Evolutionary conservation across 345 rosid species (phyloP), one percentile per base, ranked within the genome.

Genomic region (Ricinus communis): DNA sequence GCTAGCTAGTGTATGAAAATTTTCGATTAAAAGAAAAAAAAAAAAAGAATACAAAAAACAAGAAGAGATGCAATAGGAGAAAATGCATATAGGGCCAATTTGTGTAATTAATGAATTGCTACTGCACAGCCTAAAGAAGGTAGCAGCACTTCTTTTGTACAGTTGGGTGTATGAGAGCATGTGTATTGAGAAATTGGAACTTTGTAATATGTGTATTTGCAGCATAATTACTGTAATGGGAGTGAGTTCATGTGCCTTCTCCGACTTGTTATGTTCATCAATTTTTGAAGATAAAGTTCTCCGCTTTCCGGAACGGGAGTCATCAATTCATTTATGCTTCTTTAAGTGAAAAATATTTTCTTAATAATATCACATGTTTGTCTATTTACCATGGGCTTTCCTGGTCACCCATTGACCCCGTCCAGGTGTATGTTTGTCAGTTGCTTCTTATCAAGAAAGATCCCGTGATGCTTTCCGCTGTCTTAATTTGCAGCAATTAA

Each of bases 21-120:
- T 68, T 61, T 64, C 30, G 8, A 43, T 2, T 15, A 63, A 65
- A 68, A 30, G 53, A 11, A 25, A 38, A 2, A 21, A 60, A 49
- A 69, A 38, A 2, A 54, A 19, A 10, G 22, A 14, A 56, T 13
- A 57, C 30, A 5, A 68, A 97, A 69, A 89, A 85, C 81, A 72
- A 3, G 5, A 8, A 31, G 40, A 21, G 47, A 12, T 53, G 15
- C 83, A 41, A 56, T 9, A 30, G 16, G 43, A n/a, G 22, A 43
- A 25, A 65, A 57, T 24, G 45, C 22, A 8, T 50, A 16, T 12
- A 65, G 66, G 7, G 30, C 8, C 36, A 28, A 21, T 61, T 71
- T 70, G 64, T 76, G 63, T 31, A 64, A 50, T 70, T 40, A 62
- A 58, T 45, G 53, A 19, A 45, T 28, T 46, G 63, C 64, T 59